A percentile compares a stretch with the other conserved stretches of the same genome.
These are phyloP conservation scores for Tricharina praecox DNA, from an alignment of 495 filamentous ascomycete species.

Conservation along the genomic window DNA sequence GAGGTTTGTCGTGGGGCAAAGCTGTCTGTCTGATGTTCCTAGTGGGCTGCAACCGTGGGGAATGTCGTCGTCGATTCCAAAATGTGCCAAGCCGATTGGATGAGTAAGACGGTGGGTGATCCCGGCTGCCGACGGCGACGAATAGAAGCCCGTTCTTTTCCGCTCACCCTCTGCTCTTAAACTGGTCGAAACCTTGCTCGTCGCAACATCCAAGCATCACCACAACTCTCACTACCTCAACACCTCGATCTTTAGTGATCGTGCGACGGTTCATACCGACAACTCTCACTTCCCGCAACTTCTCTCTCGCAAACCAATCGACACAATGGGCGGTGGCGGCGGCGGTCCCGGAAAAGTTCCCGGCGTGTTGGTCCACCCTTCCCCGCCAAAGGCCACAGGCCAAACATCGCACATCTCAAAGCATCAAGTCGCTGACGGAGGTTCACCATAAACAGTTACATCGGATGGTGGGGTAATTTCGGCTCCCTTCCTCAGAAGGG, in stretches of 20 bases:
- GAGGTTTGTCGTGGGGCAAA: slow-evolving; percentile 12
- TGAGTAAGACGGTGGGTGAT: not conserved
- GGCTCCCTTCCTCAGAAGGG: slow-evolving; percentile 47
- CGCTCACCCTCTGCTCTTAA: slow-evolving; percentile 23
- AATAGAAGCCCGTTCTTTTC: slow-evolving; percentile 4
- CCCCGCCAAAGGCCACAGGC: not conserved
- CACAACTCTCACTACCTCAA: too few species aligned
- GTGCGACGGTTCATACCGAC: too few species aligned
- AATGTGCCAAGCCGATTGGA: slow-evolving; percentile 9
- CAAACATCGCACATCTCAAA: too few species aligned
- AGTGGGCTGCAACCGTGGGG: slow-evolving; percentile 15
- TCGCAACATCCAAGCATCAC: slow-evolving; percentile 2
- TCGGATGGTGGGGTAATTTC: slow-evolving; percentile 71
- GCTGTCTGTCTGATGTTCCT: not conserved
- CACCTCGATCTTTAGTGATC: too few species aligned
- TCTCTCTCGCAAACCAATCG: too few species aligned
- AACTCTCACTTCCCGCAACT: too few species aligned
- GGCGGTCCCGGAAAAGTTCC: slow-evolving; percentile 33
- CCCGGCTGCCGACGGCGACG: not conserved
- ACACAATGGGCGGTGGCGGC: slow-evolving; percentile 54
- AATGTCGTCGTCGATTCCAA: slow-evolving; percentile 24
- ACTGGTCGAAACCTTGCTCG: slow-evolving; percentile 25
- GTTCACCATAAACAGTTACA: slow-evolving; percentile 56
- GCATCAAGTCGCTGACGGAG: too few species aligned
- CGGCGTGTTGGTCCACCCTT: slow-evolving; percentile 46